These are phyloP conservation scores for Phaeoacremonium minimum DNA, from an alignment of 2,329 filamentous ascomycete genomes.

Conservation along the genomic window DNA sequence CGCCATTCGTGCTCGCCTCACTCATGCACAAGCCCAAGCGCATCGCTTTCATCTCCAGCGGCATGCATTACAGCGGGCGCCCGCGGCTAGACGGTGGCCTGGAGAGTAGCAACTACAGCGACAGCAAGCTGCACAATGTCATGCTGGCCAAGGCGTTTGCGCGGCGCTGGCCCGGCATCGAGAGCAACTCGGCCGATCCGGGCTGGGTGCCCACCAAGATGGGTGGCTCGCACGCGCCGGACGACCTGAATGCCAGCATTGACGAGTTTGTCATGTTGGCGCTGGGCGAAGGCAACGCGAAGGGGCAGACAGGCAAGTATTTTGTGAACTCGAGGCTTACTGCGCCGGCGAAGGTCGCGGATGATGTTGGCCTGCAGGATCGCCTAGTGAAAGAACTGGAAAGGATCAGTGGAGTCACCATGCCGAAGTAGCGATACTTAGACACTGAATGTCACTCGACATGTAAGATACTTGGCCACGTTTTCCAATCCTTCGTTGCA, in stretches of 20 bases:
- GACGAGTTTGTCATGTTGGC: conserved; percentile 42
- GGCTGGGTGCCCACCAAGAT: conserved; percentile 54
- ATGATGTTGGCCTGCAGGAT: conserved; percentile 37
- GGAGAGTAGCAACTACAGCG: conserved; percentile 35
- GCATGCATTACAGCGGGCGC: conserved; percentile 45
- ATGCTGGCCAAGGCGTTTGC: conserved; percentile 52
- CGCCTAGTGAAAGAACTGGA: conserved; percentile 30
- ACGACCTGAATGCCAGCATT: conserved; percentile 38
- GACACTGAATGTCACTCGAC: too few species aligned
- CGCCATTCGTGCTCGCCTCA: conserved; percentile 52
- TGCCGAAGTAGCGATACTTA: conserved; percentile 5
- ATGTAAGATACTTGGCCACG: too few species aligned
- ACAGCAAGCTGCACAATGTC: conserved; percentile 52
- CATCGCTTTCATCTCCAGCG: conserved; percentile 47
- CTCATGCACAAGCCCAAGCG: conserved; percentile 42
- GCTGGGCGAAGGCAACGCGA: conserved; percentile 26
- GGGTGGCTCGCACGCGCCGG: conserved; percentile 42
- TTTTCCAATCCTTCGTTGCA: too few species aligned
- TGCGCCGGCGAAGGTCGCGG: conserved; percentile 19
- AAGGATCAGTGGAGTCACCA: conserved; percentile 17
- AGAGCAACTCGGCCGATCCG: conserved; percentile 43
- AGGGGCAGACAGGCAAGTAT: conserved; percentile 29
- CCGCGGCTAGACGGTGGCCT: conserved; percentile 37
- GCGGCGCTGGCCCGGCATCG: conserved; percentile 31
- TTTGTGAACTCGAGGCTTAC: conserved; percentile 27